Percentiles rank a stretch among this genome's conserved stretches.
These are phyloP conservation scores for Pseudomonodictys pantanalensis DNA, from an alignment of 495 filamentous ascomycete genomes.

Conservation along the genomic window DNA sequence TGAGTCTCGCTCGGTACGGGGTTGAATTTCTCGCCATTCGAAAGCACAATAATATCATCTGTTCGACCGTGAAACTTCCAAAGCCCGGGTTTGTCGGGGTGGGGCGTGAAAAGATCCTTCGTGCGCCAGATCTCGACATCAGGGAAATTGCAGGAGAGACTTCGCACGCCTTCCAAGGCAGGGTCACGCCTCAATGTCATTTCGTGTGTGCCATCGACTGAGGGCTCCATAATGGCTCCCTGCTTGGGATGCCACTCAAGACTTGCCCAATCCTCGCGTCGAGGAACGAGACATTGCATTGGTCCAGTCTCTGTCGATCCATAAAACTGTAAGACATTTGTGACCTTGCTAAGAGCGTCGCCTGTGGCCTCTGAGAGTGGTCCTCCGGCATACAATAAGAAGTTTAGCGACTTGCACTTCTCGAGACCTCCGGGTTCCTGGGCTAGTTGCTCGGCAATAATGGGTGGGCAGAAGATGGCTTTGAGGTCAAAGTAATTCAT, in stretches of 20 bases:
- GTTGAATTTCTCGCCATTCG: conserved; percentile 46
- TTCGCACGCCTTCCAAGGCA: not conserved
- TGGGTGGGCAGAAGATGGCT: not conserved
- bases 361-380: not conserved
- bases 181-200: not conserved
- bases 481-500: not conserved
- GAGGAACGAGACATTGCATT: not conserved
- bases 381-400: not conserved
- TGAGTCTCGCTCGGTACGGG: conserved; percentile 42
- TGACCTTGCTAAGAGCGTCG: not conserved
- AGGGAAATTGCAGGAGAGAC: conserved; percentile 1
- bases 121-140: not conserved
- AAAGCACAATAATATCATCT: conserved; percentile 46
- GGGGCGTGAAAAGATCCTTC: conserved; percentile 18
- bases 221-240: not conserved
- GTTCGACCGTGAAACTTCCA: conserved; percentile 27
- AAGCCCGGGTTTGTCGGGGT: conserved; percentile 27
- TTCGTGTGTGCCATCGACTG: not conserved
- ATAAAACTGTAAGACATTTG: not conserved
- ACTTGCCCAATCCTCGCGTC: not conserved
- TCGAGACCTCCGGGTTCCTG: conserved; percentile 2
- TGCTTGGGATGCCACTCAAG: conserved; percentile 4
- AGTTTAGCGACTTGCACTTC: not conserved
- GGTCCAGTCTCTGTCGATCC: not conserved
- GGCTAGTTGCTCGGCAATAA: not conserved